Evolutionary conservation across 208 protist species (phyloP).

Genomic region (Leishmania major): DNA sequence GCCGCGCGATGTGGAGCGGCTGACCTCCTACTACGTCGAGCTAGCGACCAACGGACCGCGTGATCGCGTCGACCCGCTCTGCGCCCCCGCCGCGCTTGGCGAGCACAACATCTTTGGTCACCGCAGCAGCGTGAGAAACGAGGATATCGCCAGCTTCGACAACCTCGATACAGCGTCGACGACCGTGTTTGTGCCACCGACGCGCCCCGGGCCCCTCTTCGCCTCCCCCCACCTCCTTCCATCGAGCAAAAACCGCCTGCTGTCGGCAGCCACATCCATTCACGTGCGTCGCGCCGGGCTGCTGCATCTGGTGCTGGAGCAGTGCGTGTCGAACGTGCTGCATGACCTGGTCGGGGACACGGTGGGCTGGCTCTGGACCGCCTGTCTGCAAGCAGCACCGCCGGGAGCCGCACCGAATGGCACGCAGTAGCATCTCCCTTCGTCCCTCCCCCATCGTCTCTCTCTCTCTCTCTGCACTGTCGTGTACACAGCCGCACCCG

Average conservation of each 20-base stretch:
- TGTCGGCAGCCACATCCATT: slow-evolving; percentile 24
- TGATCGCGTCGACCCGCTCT: slow-evolving; percentile 28
- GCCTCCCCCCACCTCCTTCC: slow-evolving; percentile 8
- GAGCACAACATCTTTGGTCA: slow-evolving; percentile 40
- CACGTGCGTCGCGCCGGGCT: slow-evolving; percentile 52
- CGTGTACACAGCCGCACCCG: neutral
- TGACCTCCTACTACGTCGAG: slow-evolving; percentile 33
- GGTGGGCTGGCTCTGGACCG: slow-evolving; percentile 45
- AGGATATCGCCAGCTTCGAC: neutral
- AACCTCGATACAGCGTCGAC: neutral
- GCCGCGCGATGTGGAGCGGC: slow-evolving; percentile 21
- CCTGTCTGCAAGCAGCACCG: slow-evolving; percentile 4
- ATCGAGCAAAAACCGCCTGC: slow-evolving; percentile 1
- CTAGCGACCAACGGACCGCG: slow-evolving; percentile 26
- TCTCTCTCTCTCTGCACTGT: neutral
- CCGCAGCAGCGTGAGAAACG: slow-evolving; percentile 14
- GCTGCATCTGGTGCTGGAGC: slow-evolving; percentile 55
- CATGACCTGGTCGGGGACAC: slow-evolving; percentile 64
- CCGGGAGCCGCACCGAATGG: neutral
- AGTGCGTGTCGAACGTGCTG: slow-evolving; percentile 65
- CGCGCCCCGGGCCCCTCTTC: neutral
- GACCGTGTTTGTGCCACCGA: neutral
- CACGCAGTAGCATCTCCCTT: neutral
- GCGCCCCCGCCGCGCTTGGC: slow-evolving; percentile 19
- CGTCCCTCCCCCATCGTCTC: neutral